Evolutionary conservation across 2,329 filamentous ascomycete genomes (phyloP), one percentile per base, ranked within the genome.

Genomic region (Talaromyces piceae): DNA sequence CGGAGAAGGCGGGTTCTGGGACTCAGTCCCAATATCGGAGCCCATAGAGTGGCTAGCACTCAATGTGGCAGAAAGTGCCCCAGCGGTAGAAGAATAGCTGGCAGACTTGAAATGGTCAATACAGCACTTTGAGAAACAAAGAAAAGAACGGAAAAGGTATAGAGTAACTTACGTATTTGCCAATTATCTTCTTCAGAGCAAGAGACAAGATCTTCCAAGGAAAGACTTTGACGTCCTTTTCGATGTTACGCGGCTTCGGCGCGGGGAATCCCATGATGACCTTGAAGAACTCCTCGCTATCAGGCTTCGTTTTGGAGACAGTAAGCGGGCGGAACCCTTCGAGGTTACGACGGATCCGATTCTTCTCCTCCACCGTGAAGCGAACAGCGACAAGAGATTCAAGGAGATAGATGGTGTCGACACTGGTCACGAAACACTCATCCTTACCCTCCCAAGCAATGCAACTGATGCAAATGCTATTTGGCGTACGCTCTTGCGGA

Each of bases 201-300:
- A 83, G 80, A 45, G 82, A 81, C 41, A 98, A 77, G 54, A 93
- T 88, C 69, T 90, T 93, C 93, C 93, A 98, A 4, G 90, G 86
- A 64, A 97, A 98, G 11, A 97, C 93, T 73, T 98, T 98, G 65
- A 98, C 91, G 63, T 97, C 91, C 74, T 98, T 98, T 75, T 97
- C 93, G 58, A 98, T 98, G 65, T 97, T 96, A 56, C 93, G 81
- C 16, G 93, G 93, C 71, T 97, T 97, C 2, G 93, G 93, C 54
- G 86, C 88, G 11, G 90, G 89, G 65, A 97, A 97, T 1, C 83
- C 88, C 93, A 98, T 98, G 72, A 98, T 97, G 61, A 96, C 80
- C 74, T 96, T 96, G 82, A 97, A 97, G 70, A 97, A 97, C 50
- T 94, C 89, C 67, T 97, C 91, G 66, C 88, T 95, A 54, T 97